Base-by-base conservation (phyloP, 1,284 basidiomycete genomes). In the Spongispora temasekensis region DNA sequence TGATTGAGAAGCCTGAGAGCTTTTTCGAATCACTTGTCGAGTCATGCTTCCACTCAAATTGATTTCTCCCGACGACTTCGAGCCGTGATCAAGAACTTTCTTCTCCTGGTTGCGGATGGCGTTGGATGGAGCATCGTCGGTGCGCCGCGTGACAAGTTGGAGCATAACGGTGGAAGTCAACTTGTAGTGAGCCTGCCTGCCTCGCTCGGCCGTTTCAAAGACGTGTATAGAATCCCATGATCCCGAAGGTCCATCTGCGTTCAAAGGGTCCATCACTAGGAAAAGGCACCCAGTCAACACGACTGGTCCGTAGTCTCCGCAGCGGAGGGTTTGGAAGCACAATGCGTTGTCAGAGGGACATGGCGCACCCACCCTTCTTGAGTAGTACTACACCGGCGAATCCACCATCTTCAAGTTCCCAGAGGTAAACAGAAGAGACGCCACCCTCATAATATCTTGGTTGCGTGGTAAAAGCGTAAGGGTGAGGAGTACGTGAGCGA, bases 161-260 rank as follows among this genome's bases (percentile, higher is more conserved):
- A 99, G 87, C 93, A 99, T 98, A 64, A 99, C 87, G 3, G 97
- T 99, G 42, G 93, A 95, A 1, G 97, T 99, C 61, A 99, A 83
- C 79, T 98, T 98, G 81, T 99, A 99, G 71, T 94, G 93, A 4
- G 97, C 94, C 67, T 91, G 89, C 51, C 95, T 84, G 8, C 94
- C 94, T 53, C 95, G 87, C 74, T 98, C 95, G 30, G 86, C 83
- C 4, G 92, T 88, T 75, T 99, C 97, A 70, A 99, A 98, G 50
- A 99, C 97, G 75, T 99, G 97, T 62, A 99, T 94, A 5, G 95
- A 97, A 75, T 99, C 96, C 97, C 97, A 99, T 46, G 93, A 89
- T 40, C 94, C 93, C 0, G 86, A 84, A 4, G 89, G 88, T 66
- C 90, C 89, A 53, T 79, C 78, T 12, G 78, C 68, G 3, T 79